Conservation (phyloP, 805 yeast species). For the Ogataea angusta region DNA sequence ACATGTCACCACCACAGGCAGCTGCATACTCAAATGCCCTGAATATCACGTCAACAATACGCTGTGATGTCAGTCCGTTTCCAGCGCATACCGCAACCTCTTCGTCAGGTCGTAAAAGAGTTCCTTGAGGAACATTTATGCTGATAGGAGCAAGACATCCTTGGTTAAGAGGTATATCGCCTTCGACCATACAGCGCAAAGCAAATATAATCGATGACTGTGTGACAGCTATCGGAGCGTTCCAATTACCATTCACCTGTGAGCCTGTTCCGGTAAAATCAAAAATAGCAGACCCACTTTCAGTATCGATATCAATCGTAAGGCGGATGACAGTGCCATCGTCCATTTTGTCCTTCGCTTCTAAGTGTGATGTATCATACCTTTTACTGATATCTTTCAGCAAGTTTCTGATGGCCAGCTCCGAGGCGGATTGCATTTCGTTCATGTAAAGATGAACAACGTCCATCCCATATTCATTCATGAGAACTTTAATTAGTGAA, state of each 20-base stretch:
- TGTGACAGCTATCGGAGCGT: slow-evolving; percentile 89
- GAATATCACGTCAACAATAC: slow-evolving; percentile 49
- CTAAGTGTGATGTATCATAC: slow-evolving; percentile 35
- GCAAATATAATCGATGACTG: slow-evolving; percentile 85
- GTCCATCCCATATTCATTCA: slow-evolving; percentile 49
- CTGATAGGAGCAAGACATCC: slow-evolving; percentile 59
- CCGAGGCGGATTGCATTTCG: slow-evolving; percentile 78
- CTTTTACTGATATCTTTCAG: slow-evolving; percentile 42
- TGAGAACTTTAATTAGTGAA: slow-evolving; percentile 39
- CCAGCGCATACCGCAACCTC: slow-evolving; percentile 49
- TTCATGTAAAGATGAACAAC: slow-evolving; percentile 69
- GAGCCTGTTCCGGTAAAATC: slow-evolving; percentile 84
- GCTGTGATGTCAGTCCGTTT: slow-evolving; percentile 52
- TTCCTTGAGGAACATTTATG: slow-evolving; percentile 25
- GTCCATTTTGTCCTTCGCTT: slow-evolving; percentile 67
- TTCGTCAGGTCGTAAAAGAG: slow-evolving; percentile 35
- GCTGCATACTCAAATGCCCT: slow-evolving; percentile 54
- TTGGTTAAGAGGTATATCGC: slow-evolving; percentile 86
- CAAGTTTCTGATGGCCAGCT: slow-evolving; percentile 56
- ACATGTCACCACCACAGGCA: slow-evolving; percentile 55
- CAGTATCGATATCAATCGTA: slow-evolving; percentile 43
- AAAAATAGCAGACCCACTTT: slow-evolving; percentile 57
- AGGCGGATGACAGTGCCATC: slow-evolving; percentile 69
- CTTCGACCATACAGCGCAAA: slow-evolving; percentile 75
- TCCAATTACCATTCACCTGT: slow-evolving; percentile 81